Conservation (phyloP, 2,329 filamentous ascomycete species). For the Ophiostoma perfectum region DNA sequence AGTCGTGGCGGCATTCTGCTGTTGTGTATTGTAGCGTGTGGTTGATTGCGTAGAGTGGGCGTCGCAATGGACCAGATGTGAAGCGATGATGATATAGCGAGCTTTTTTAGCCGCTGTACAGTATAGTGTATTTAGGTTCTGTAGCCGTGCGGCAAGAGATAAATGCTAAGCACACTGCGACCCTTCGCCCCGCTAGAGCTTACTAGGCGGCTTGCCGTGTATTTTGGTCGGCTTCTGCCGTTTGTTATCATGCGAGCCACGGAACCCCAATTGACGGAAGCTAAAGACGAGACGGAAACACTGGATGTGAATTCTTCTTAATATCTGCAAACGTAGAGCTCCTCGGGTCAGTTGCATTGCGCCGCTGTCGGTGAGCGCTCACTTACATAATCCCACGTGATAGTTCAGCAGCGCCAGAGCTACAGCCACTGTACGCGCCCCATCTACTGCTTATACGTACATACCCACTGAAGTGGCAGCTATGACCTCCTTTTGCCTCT, state of each 20-base stretch:
- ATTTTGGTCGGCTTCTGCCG: not conserved
- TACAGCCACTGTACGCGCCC: not conserved
- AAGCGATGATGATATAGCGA: not conserved
- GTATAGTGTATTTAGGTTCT: not conserved
- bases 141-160: too few relatives aligned
- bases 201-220: slow-evolving; percentile 7
- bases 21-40: slow-evolving; percentile 13
- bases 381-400: slow-evolving; percentile 14
- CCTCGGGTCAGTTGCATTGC: not conserved
- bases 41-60: not conserved
- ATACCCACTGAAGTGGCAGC: not conserved
- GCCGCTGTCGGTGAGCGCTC: not conserved
- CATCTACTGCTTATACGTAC: not conserved
- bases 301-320: too few relatives aligned
- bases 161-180: not conserved
- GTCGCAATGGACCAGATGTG: not conserved
- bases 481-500: not conserved
- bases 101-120: not conserved
- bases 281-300: not conserved
- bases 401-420: not conserved
- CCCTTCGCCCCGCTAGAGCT: slow-evolving; percentile 1
- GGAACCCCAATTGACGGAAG: not conserved
- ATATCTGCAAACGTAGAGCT: not conserved
- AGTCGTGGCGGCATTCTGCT: slow-evolving; percentile 32
- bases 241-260: not conserved